phyloP scores from a whole-genome alignment of 2,329 filamentous ascomycete species.

The Sordariomycetes sp. region DNA sequence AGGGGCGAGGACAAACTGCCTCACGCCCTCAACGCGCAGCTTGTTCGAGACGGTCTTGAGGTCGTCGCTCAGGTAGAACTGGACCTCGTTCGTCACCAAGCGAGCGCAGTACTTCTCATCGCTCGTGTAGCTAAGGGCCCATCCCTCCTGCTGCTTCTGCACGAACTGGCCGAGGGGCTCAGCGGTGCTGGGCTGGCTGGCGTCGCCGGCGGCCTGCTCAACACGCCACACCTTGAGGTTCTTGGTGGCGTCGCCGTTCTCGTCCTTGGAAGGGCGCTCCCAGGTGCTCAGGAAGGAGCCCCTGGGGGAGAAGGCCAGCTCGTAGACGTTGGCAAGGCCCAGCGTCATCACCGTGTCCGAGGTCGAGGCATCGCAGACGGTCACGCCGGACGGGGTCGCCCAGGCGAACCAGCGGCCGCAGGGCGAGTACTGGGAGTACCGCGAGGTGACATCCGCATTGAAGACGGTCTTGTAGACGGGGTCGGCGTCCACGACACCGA shows the following conservation, averaged over 20 bases:
- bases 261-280: conserved; percentile 88
- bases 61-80: conserved; percentile 87
- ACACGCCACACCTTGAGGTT: conserved; percentile 96
- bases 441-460: conserved; percentile 45
- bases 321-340: conserved; percentile 73
- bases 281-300: conserved; percentile 93
- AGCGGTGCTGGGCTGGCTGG: conserved; percentile 31
- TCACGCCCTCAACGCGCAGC: conserved; percentile 78
- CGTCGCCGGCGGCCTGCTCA: conserved; percentile 45
- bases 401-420: conserved; percentile 91
- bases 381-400: conserved; percentile 79
- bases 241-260: conserved; percentile 26
- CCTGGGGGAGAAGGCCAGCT: conserved; percentile 84
- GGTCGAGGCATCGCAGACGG: conserved; percentile 66
- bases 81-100: conserved; percentile 90
- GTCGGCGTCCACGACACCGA: conserved; percentile 84
- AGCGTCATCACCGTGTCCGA: conserved; percentile 66
- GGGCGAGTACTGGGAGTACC: conserved; percentile 90
- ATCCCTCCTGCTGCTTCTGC: conserved; percentile 88
- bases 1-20: conserved; percentile 80
- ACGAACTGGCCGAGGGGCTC: conserved; percentile 79
- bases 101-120: conserved; percentile 92
- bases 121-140: conserved; percentile 93
- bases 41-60: conserved; percentile 88
- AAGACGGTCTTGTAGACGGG: conserved; percentile 71